Evolutionary conservation across 1,139 yeast genomes (phyloP), one percentile per base, ranked within the genome.

Genomic region (Candida pseudocylindracea): DNA sequence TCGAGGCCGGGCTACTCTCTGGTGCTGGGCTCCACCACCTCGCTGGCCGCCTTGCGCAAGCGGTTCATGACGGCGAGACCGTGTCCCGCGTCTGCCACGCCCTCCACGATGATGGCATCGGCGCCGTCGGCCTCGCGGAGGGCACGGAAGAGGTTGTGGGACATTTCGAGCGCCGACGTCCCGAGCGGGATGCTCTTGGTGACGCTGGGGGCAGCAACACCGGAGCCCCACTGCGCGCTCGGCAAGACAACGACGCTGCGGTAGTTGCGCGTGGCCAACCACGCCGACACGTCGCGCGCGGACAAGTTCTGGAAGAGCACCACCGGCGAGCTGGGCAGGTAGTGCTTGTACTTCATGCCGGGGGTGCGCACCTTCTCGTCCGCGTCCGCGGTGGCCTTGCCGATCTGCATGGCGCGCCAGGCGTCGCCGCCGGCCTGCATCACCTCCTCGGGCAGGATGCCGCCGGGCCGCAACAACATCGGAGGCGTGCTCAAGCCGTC

Each of bases 61-160:
- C 98, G 56, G 48, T 88, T 88, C 95, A 88, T 85, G 30, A 88
- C 74, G 0, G 98, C 98, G 35, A 85, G 58, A 0, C 98, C 98
- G 45, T 83, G 91, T 34, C 74, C 60, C 1, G 57, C 49, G 40
- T 73, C 80, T 24, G 59, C 65, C 4, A 80, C 63, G 0, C 88
- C 88, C 45, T 80, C 81, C 1, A 80, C 80, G 31, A 83, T 54
- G 7, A 83, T 78, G 30, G 66, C 38, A 38, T 72, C 78, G 3
- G 68, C 78, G 1, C 57, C 76, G 45, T 83, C 95, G 12, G 75
- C 70, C 33, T 72, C 70, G 44, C 98, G 61, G 33, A 88, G 57
- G 29, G 55, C 50, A 26, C 72, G 66, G 53, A 88, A 88, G 33
- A 88, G 51, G 42, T 73, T 79, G 31, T 69, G 65, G 15, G 92